Evolutionary conservation across 2,329 filamentous ascomycete genomes (phyloP).

Genomic region (Beauveria medogensis): DNA sequence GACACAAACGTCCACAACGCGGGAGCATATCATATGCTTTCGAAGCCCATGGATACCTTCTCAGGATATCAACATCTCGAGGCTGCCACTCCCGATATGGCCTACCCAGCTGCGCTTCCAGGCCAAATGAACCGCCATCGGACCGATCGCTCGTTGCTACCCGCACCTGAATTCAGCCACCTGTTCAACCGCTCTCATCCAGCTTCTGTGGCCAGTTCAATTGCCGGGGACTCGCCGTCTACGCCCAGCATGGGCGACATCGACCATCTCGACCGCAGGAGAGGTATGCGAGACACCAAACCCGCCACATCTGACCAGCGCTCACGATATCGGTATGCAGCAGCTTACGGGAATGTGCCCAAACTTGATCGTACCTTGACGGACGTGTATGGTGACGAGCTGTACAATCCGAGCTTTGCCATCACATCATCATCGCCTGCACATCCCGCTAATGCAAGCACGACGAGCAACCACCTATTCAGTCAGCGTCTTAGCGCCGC

Average conservation of each 20-base stretch:
- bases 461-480: conserved; percentile 52
- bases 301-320: conserved; percentile 19
- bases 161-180: conserved; percentile 37
- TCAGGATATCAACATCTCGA: conserved; percentile 34
- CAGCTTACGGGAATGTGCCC: conserved; percentile 51
- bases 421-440: conserved; percentile 49
- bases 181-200: conserved; percentile 39
- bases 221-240: conserved; percentile 50
- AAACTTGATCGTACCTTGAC: conserved; percentile 83
- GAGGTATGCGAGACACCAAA: conserved; percentile 38
- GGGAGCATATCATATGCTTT: conserved; percentile 38
- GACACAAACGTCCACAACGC: conserved; percentile 15
- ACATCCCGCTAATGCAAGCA: conserved; percentile 38
- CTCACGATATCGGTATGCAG: conserved; percentile 57
- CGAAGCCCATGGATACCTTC: conserved; percentile 38
- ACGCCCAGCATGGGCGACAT: conserved; percentile 45
- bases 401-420: conserved; percentile 65
- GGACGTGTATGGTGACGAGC: conserved; percentile 74
- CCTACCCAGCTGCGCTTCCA: conserved; percentile 33
- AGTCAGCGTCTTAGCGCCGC: conserved; percentile 71
- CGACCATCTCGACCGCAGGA: conserved; percentile 41
- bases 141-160: conserved; percentile 34
- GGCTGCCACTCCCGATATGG: conserved; percentile 29
- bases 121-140: conserved; percentile 28
- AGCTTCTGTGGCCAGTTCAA: conserved; percentile 49